Conservation (phyloP, 169 alveolate genomes). For the Plasmodium yoelii region DNA sequence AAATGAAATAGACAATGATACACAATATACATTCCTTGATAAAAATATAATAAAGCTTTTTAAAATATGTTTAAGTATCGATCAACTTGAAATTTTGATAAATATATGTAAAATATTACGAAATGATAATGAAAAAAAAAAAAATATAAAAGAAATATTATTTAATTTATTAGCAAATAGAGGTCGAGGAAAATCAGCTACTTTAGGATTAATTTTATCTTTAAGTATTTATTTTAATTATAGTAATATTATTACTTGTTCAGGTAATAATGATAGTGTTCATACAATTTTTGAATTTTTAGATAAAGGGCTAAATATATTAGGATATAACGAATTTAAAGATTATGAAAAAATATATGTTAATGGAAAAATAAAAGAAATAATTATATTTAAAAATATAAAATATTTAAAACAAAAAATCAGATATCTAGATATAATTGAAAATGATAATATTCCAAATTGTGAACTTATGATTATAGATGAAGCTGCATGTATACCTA, state of each 20-base stretch:
- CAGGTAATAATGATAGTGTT: slow-evolving; percentile 99
- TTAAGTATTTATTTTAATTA: slow-evolving; percentile 92
- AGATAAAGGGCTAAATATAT: slow-evolving; percentile 93
- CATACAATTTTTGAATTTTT: slow-evolving; percentile 98
- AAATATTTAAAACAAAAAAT: slow-evolving; percentile 80
- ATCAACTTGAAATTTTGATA: slow-evolving; percentile 36
- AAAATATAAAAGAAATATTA: slow-evolving; percentile 54
- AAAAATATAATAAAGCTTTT: slow-evolving; percentile 28
- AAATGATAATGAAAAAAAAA: slow-evolving; percentile 57
- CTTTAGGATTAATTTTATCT: slow-evolving; percentile 96
- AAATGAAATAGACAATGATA: too few relatives aligned
- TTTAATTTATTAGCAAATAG: slow-evolving; percentile 94
- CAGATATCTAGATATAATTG: slow-evolving; percentile 47
- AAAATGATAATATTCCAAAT: slow-evolving; percentile 70
- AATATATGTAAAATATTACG: slow-evolving; percentile 67
- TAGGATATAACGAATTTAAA: slow-evolving; percentile 93
- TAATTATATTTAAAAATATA: slow-evolving; percentile 58
- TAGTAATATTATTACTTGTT: slow-evolving; percentile 97
- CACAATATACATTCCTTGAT: slow-evolving; percentile 14
- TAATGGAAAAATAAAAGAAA: slow-evolving; percentile 76
- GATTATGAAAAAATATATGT: slow-evolving; percentile 89
- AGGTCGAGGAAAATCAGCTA: slow-evolving; percentile 99
- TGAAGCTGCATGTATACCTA: slow-evolving; percentile 99
- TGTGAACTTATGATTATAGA: slow-evolving; percentile 98
- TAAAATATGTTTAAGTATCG: slow-evolving; percentile 52